These are phyloP conservation scores for Colletotrichum brevisporum DNA, from an alignment of 2,329 filamentous ascomycete genomes.

Conservation along the genomic window DNA sequence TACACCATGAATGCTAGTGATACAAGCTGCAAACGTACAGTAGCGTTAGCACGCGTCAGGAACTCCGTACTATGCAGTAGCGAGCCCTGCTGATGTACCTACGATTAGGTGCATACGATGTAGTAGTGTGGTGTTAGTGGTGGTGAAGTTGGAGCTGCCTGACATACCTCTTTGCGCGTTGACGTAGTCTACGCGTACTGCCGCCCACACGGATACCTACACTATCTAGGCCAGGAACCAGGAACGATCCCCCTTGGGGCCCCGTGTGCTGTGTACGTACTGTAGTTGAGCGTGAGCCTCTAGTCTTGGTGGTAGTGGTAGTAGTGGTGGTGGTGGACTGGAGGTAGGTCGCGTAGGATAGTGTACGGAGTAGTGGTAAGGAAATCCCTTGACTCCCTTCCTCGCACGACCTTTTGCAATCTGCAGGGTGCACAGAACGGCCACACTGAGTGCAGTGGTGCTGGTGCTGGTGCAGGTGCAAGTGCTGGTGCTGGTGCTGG, in stretches of 20 bases:
- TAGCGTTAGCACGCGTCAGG: constrained; percentile 5
- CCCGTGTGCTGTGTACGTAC: too few species aligned
- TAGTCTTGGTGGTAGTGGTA: too few species aligned
- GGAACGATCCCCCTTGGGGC: background rate
- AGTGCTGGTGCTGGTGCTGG: too few species aligned
- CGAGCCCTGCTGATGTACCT: background rate
- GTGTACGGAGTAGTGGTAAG: background rate
- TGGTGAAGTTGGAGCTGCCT: background rate
- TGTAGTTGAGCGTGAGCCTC: too few species aligned
- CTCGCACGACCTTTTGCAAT: background rate
- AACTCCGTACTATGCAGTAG: constrained; percentile 4
- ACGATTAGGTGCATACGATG: background rate
- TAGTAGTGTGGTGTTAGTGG: background rate
- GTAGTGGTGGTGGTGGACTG: background rate
- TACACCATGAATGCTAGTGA: constrained; percentile 10
- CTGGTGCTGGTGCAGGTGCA: too few species aligned
- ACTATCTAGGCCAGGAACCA: background rate
- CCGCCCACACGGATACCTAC: background rate
- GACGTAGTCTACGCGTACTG: background rate
- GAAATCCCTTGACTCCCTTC: background rate
- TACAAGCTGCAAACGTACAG: constrained; percentile 1
- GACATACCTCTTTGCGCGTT: too few species aligned
- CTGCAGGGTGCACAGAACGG: background rate
- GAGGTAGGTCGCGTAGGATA: too few species aligned
- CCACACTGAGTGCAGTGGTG: background rate